phyloP scores from a whole-genome alignment of 2,329 filamentous ascomycete genomes.

The Phyllosticta citrichinensis region DNA sequence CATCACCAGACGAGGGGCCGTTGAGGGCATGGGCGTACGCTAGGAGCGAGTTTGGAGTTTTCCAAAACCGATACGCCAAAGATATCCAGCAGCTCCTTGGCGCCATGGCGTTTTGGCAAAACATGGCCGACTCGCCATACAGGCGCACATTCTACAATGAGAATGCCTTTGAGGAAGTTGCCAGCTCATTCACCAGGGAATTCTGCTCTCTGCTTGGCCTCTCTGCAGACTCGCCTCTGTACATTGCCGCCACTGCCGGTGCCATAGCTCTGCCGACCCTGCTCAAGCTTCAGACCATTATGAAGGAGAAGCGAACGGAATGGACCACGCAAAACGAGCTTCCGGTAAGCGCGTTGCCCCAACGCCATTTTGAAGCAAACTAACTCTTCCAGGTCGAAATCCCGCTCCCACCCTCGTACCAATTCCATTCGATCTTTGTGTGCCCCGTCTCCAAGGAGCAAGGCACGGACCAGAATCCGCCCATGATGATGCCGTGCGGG shows the following conservation, averaged over 20 bases:
- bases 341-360: slow-evolving; percentile 51
- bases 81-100: slow-evolving; percentile 76
- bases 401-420: slow-evolving; percentile 52
- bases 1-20: slow-evolving; percentile 42
- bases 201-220: slow-evolving; percentile 89
- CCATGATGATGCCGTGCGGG: slow-evolving; percentile 93
- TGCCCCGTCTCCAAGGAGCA: slow-evolving; percentile 97
- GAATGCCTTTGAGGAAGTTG: slow-evolving; percentile 71
- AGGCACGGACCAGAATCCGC: slow-evolving; percentile 82
- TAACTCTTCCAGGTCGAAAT: slow-evolving; percentile 47
- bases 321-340: slow-evolving; percentile 91
- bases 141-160: slow-evolving; percentile 63
- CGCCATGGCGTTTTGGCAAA: slow-evolving; percentile 69
- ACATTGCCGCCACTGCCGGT: slow-evolving; percentile 84
- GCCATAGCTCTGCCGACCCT: slow-evolving; percentile 83
- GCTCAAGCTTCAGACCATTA: slow-evolving; percentile 78
- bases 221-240: slow-evolving; percentile 84
- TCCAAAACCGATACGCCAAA: slow-evolving; percentile 61
- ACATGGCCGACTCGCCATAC: slow-evolving; percentile 71
- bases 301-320: slow-evolving; percentile 81
- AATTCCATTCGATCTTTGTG: slow-evolving; percentile 94
- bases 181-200: slow-evolving; percentile 80
- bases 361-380: not conserved
- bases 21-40: slow-evolving; percentile 67
- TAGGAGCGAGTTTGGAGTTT: slow-evolving; percentile 59